A percentile compares a stretch with the other conserved stretches of the same genome.
These are phyloP conservation scores for Myriosclerotinia duriaeana DNA, from an alignment of 2,329 filamentous ascomycete species.

Conservation along the genomic window DNA sequence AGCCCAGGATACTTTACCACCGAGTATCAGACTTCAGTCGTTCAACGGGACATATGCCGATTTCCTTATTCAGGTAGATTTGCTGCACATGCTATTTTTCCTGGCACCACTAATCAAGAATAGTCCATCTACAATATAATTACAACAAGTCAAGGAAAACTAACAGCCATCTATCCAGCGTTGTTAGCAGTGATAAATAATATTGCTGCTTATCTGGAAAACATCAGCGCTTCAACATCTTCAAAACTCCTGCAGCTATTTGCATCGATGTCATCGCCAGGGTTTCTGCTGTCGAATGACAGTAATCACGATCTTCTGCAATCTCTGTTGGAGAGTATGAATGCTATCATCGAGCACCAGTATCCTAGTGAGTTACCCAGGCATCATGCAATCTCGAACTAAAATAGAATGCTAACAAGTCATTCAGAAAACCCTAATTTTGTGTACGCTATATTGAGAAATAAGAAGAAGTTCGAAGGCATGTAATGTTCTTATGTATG, in stretches of 20 bases:
- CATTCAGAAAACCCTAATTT: constrained; percentile 70
- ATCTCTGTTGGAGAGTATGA: constrained; percentile 84
- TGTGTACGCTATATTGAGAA: constrained; percentile 74
- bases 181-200: constrained; percentile 92
- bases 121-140: constrained; percentile 90
- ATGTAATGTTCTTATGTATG: constrained; percentile 14
- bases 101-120: constrained; percentile 33
- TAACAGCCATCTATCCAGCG: constrained; percentile 89
- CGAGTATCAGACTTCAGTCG: constrained; percentile 74
- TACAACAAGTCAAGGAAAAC: constrained; percentile 83
- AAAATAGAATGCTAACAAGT: constrained; percentile 4
- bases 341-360: constrained; percentile 85
- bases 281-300: constrained; percentile 89
- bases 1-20: constrained; percentile 81
- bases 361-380: constrained; percentile 62
- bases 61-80: constrained; percentile 80
- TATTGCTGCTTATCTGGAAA: constrained; percentile 78
- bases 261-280: constrained; percentile 87
- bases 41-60: constrained; percentile 92
- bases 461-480: constrained; percentile 75
- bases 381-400: neutral
- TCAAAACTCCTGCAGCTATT: constrained; percentile 85
- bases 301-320: constrained; percentile 79
- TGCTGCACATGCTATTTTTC: neutral
- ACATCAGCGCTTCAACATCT: constrained; percentile 71